Conservation (phyloP, 148 eudicot genomes). For the Silene uniflora region DNA sequence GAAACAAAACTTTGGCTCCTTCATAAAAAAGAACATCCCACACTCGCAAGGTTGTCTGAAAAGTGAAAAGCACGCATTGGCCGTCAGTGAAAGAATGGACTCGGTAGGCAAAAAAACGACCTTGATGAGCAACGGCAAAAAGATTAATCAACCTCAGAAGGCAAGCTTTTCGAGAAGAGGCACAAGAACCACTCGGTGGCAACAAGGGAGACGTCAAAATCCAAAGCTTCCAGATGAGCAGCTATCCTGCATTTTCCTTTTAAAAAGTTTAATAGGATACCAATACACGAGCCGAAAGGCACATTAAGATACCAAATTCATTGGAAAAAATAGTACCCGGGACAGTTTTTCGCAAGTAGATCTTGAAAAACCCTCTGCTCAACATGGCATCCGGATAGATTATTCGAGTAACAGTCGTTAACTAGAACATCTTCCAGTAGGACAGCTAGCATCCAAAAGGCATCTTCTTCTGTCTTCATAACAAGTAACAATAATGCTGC, state of each 20-base stretch:
- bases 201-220: slow-evolving; percentile 92
- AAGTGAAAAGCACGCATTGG: slow-evolving; percentile 14
- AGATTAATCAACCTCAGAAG: slow-evolving; percentile 67
- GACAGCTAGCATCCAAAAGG: slow-evolving; percentile 97
- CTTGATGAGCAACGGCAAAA: neutral
- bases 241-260: slow-evolving; percentile 62
- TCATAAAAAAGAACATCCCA: slow-evolving; percentile 98
- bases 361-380: slow-evolving; percentile 97
- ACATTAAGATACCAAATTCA: neutral
- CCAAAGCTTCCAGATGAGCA: slow-evolving; percentile 82
- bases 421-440: slow-evolving; percentile 86
- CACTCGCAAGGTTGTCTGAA: slow-evolving; percentile 87
- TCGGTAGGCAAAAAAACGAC: neutral
- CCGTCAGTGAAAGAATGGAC: neutral
- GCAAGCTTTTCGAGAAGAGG: slow-evolving; percentile 95
- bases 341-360: slow-evolving; percentile 69
- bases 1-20: slow-evolving; percentile 81
- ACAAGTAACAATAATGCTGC: slow-evolving; percentile 90
- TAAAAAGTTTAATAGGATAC: slow-evolving; percentile 3
- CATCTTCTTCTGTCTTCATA: slow-evolving; percentile 99
- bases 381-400: slow-evolving; percentile 94
- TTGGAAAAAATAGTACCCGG: slow-evolving; percentile 45
- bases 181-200: slow-evolving; percentile 97
- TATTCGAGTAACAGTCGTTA: slow-evolving; percentile 74
- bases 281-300: neutral